Evolutionary conservation across 2,329 filamentous ascomycete species (phyloP).

Genomic region (Epichloe scottii): DNA sequence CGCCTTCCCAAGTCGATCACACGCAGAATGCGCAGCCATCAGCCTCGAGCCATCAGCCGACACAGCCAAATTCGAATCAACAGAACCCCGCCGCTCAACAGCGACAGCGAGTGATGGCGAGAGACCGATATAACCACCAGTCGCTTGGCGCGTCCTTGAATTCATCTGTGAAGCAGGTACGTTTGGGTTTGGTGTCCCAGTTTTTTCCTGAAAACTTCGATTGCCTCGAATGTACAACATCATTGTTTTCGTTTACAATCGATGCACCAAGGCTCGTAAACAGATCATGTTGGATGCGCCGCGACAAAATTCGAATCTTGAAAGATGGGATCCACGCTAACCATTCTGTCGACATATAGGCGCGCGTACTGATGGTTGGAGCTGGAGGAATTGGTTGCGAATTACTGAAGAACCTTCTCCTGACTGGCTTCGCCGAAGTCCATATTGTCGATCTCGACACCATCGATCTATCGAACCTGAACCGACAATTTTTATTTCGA

Average conservation of each 20-base stretch:
- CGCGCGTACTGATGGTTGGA: constrained; percentile 84
- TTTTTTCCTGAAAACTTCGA: neutral
- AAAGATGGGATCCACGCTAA: neutral
- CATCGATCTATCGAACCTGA: constrained; percentile 94
- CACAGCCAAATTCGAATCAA: constrained; percentile 7
- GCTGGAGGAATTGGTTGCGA: constrained; percentile 97
- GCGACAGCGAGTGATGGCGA: constrained; percentile 19
- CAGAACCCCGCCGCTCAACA: constrained; percentile 12
- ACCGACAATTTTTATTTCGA: constrained; percentile 92
- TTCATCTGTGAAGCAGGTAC: constrained; percentile 55
- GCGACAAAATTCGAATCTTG: no score
- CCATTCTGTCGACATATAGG: constrained; percentile 33
- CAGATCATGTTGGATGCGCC: neutral
- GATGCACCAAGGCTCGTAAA: neutral
- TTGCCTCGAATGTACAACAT: neutral
- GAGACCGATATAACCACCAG: constrained; percentile 47
- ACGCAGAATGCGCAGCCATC: constrained; percentile 8
- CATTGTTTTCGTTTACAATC: neutral
- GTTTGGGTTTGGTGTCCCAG: constrained; percentile 10
- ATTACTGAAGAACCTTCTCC: constrained; percentile 88
- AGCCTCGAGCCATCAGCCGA: constrained; percentile 5
- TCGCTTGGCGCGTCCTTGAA: constrained; percentile 56
- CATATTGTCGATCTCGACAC: constrained; percentile 96
- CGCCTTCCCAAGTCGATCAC: neutral
- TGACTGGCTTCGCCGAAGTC: constrained; percentile 83